Percentiles rank a stretch among this genome's conserved stretches.
Evolutionary conservation across 768 basidiomycete genomes (phyloP).

Genomic region (Phanerodontia chrysosporium): DNA sequence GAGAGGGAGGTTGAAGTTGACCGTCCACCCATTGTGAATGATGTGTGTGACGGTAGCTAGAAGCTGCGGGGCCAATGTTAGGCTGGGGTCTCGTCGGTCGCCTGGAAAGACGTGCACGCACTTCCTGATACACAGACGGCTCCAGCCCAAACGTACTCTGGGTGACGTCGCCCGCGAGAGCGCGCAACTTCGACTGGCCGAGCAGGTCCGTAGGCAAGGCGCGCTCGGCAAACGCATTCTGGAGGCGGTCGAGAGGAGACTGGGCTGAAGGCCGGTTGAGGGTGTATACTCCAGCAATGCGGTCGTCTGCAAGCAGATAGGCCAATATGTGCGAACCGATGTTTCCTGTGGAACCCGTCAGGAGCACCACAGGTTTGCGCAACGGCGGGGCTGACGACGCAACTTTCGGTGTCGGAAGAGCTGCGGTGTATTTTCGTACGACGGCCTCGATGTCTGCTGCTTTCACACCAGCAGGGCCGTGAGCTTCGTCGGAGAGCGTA

Average conservation of each 20-base stretch:
- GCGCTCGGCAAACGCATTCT: background rate
- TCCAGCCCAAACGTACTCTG: background rate
- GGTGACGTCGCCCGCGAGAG: constrained; percentile 4
- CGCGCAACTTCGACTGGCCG: background rate
- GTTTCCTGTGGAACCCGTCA: constrained; percentile 12
- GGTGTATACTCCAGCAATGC: constrained; percentile 6
- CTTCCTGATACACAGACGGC: background rate
- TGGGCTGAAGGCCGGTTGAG: constrained; percentile 6
- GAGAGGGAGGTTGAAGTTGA: constrained; percentile 21
- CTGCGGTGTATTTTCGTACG: constrained; percentile 3
- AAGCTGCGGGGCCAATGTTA: background rate
- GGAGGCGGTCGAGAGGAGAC: background rate
- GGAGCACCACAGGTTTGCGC: background rate
- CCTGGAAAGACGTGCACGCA: background rate
- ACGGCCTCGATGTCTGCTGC: constrained; percentile 2
- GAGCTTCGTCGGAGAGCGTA: background rate
- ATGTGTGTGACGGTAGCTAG: constrained; percentile 2
- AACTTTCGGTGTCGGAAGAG: background rate
- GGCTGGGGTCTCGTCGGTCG: background rate
- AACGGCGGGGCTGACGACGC: background rate
- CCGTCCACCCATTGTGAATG: constrained; percentile 18
- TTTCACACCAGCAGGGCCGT: background rate
- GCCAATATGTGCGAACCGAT: constrained; percentile 13
- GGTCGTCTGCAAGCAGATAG: constrained; percentile 1
- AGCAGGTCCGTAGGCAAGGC: background rate